Base-by-base conservation (phyloP, 352 stramenopile species). In the Achlya hypogyna region DNA sequence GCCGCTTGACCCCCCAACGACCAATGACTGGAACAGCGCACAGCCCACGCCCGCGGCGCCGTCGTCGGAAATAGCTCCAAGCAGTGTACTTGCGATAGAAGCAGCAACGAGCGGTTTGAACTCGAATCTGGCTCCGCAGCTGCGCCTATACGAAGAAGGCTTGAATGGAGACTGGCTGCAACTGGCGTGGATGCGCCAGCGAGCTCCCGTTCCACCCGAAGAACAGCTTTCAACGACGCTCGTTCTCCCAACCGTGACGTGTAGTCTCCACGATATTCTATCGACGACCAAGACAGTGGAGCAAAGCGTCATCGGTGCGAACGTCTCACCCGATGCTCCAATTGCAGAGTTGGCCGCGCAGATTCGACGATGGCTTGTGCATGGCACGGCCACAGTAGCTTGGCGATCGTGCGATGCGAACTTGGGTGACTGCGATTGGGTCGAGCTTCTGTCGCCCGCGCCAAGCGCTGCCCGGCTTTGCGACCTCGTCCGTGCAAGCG, bases 111-210 rank as follows among this genome's bases (percentile, higher is more conserved):
- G n/a, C n/a, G n/a, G n/a, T n/a, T n/a, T n/a, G n/a, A 18, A 45
- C 6, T 10, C 38, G 38, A 45, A 18, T 35, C 22, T 32, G 28
- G 20, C 20, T 45, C 32, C 23, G 29, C 12, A 56, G 25, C 42
- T 54, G 14, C 38, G 47, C 12, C 32, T 67, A 0, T 67, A 67
- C 42, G 28, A 67, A 28, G 25, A 67, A 51, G 60, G 60, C 6
- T 6, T 45, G 20, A 45, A 34, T 22, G 60, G 51, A 28, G 60
- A 67, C 45, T 67, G 60, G 60, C 38, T 67, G 6, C 60, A 67
- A 22, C 60, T 67, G 14, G 42, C 60, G 16, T 67, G 60, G 60
- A 67, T 67, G 60, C 60, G 60, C 28, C 14, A 10, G 31, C 25
- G 49, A 10, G 29, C 31, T 31, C 28, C 25, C 2, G 47, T 51